Percentiles rank a stretch among this genome's conserved stretches.
These are phyloP conservation scores for Trametes hirsuta DNA, from an alignment of 1,284 basidiomycete species.

Conservation along the genomic window DNA sequence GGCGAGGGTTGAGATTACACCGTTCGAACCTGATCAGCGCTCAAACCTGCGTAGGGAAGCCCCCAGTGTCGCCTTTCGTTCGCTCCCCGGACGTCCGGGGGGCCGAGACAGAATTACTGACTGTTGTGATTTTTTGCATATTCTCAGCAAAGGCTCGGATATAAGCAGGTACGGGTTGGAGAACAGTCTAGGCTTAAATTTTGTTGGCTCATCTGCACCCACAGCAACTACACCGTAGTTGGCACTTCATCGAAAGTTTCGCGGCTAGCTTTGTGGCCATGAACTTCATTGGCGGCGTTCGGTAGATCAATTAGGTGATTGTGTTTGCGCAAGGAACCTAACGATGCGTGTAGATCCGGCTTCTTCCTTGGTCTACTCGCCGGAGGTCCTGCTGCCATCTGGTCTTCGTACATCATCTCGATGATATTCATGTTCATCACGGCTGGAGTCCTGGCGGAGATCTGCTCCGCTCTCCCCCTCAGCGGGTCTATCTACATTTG, in stretches of 20 bases:
- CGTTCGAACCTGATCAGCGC: slow-evolving; percentile 94
- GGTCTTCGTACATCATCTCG: slow-evolving; percentile 81
- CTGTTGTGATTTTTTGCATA: slow-evolving; percentile 33
- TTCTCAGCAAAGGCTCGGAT: slow-evolving; percentile 71
- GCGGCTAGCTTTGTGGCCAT: slow-evolving; percentile 83
- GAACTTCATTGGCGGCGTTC: slow-evolving; percentile 84
- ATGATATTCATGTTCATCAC: slow-evolving; percentile 85
- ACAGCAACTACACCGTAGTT: slow-evolving; percentile 82
- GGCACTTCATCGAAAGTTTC: slow-evolving; percentile 81
- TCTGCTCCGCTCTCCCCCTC: slow-evolving; percentile 83
- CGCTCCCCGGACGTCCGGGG: slow-evolving; percentile 41
- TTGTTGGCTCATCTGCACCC: slow-evolving; percentile 9
- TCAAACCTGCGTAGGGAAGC: slow-evolving; percentile 96
- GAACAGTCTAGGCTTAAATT: neutral
- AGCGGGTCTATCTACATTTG: slow-evolving; percentile 91
- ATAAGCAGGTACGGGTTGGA: slow-evolving; percentile 66
- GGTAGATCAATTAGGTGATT: slow-evolving; percentile 45
- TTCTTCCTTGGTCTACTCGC: slow-evolving; percentile 83
- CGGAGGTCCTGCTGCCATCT: slow-evolving; percentile 84
- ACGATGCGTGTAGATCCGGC: slow-evolving; percentile 52
- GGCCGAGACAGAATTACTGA: slow-evolving; percentile 52
- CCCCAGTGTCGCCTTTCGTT: slow-evolving; percentile 66
- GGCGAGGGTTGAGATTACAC: slow-evolving; percentile 87
- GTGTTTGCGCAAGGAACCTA: neutral
- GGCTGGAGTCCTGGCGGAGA: slow-evolving; percentile 82